Conservation (phyloP, 768 basidiomycete species). For the Pulveroboletus sp. region DNA sequence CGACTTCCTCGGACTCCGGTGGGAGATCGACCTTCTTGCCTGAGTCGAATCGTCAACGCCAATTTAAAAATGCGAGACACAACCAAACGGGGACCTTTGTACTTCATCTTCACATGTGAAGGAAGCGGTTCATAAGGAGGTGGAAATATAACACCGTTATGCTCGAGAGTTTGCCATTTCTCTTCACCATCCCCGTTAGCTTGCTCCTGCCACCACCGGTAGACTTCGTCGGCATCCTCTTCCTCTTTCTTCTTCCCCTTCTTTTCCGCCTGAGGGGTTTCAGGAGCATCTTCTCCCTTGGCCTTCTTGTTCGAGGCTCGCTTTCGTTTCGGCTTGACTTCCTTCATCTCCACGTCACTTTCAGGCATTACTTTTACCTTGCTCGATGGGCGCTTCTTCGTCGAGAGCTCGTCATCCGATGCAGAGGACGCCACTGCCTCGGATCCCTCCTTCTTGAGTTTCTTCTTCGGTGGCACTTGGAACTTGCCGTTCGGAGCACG, state of each 20-base stretch:
- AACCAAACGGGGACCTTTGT: slow-evolving; percentile 62
- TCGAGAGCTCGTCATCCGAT: slow-evolving; percentile 34
- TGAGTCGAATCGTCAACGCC: slow-evolving; percentile 32
- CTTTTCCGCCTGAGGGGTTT: slow-evolving; percentile 45
- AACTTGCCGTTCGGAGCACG: slow-evolving; percentile 41
- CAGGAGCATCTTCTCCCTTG: slow-evolving; percentile 46
- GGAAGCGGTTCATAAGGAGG: slow-evolving; percentile 90
- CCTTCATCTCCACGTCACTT: slow-evolving; percentile 44
- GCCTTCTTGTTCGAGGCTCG: slow-evolving; percentile 50
- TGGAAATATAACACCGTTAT: slow-evolving; percentile 93
- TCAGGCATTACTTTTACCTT: slow-evolving; percentile 45
- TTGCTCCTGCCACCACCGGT: slow-evolving; percentile 84
- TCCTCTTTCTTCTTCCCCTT: slow-evolving; percentile 57
- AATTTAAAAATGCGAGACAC: slow-evolving; percentile 6
- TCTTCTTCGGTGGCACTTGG: slow-evolving; percentile 62
- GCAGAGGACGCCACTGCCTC: slow-evolving; percentile 18
- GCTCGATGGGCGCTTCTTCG: slow-evolving; percentile 19
- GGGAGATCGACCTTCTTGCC: slow-evolving; percentile 78
- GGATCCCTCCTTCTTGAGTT: slow-evolving; percentile 48
- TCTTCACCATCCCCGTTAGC: slow-evolving; percentile 67
- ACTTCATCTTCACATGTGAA: slow-evolving; percentile 83
- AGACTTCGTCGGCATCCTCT: slow-evolving; percentile 61
- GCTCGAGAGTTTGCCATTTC: slow-evolving; percentile 95
- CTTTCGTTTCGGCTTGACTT: slow-evolving; percentile 39
- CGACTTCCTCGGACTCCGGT: slow-evolving; percentile 90